Evolutionary conservation across 208 protist genomes (phyloP), one percentile per base, ranked within the genome.

Genomic region (Crithidia bombi): DNA sequence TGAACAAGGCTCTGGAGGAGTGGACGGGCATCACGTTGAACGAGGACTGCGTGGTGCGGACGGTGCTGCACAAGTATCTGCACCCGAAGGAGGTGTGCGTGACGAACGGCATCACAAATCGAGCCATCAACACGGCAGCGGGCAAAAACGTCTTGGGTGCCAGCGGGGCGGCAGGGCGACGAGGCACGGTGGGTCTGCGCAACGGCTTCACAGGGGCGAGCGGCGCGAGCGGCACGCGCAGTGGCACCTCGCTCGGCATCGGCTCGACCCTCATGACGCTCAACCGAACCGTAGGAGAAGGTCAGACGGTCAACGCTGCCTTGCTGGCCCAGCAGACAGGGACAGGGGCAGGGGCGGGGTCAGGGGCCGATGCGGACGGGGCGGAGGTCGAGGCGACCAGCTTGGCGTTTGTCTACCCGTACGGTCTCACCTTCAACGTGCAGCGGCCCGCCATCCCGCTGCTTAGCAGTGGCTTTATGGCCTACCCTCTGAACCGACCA

Each of bases 71-170:
- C 79, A 97, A 97, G 64, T 98, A 98, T 73, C 73, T 94, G n/a
- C 97, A 99, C 79, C 98, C 98, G 1, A 98, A 99, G 85, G 95
- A 97, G 78, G 93, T 97, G 19, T 92, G 85, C 65, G 92, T 98
- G 23, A 86, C 86, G 25, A 95, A 97, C 74, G 97, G 97, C 41
- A 79, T 99, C 21, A 86, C 96, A n/a, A 99, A 99, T 79, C 77
- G 95, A 32, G 92, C 92, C 47, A 95, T 99, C 55, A 97, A 97
- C 77, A 85, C 86, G 44, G 95, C 92, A 0, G 96, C 96, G 19
- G 91, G 91, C 33, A 98, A 98, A 65, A 84, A 75, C 41, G 83
- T 96, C 25, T 35, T 80, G 50, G 92, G 92, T 11, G 81, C 66
- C 5, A 73, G 35, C 38, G 28, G 46, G 23, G 52, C 32, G 44